Evolutionary conservation across 495 filamentous ascomycete species (phyloP).

Genomic region (Aspergillus egyptiacus): DNA sequence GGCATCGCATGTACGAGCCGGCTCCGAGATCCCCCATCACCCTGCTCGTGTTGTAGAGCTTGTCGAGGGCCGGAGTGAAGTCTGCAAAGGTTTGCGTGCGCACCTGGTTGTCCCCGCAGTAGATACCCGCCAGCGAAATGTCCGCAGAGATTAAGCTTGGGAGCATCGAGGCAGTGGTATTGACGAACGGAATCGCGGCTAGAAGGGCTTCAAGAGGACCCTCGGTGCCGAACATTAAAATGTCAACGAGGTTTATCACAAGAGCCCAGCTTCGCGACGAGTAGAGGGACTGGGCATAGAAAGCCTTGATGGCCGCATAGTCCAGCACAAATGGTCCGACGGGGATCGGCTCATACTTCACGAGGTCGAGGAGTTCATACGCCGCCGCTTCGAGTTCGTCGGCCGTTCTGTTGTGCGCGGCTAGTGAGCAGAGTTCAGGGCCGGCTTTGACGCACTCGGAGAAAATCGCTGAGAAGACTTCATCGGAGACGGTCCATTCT

Average conservation of each 20-base stretch:
- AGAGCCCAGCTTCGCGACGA: neutral
- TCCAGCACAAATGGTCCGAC: constrained; percentile 1
- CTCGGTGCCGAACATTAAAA: neutral
- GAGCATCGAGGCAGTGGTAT: neutral
- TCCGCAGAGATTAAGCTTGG: neutral
- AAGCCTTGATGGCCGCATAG: neutral
- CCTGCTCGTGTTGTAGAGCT: neutral
- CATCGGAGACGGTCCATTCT: constrained; percentile 3
- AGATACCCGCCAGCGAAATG: constrained; percentile 1
- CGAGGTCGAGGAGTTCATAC: neutral
- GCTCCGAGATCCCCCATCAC: neutral
- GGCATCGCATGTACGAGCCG: constrained; percentile 3
- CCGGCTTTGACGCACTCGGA: constrained; percentile 1
- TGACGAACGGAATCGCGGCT: neutral
- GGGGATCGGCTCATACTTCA: neutral
- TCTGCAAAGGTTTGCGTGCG: constrained; percentile 1
- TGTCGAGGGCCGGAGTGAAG: neutral
- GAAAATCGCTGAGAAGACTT: constrained; percentile 4
- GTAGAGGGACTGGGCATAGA: neutral
- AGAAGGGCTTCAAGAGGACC: neutral
- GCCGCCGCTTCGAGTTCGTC: constrained; percentile 4
- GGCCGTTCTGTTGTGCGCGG: neutral
- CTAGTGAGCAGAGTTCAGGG: neutral
- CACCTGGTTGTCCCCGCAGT: constrained; percentile 8
- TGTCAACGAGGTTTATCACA: neutral